A percentile compares a stretch with the other conserved stretches of the same genome.
Evolutionary conservation across 371 early-diverging fungal species (phyloP).

Genomic region (Basidiobolus meristosporus): DNA sequence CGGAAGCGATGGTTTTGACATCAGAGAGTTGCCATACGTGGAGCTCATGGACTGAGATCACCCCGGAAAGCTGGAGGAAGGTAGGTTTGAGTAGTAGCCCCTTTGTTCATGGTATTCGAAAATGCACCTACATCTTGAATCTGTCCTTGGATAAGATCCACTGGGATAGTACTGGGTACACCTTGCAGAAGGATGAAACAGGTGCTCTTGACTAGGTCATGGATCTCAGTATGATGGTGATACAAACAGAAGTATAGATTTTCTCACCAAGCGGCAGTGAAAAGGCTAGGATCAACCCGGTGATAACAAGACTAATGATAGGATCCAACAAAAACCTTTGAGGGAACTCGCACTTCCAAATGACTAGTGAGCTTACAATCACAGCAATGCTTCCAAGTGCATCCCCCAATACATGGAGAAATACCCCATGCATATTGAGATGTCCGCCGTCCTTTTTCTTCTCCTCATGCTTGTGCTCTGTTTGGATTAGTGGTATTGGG

Average conservation of each 20-base stretch:
- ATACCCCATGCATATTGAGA: constrained; percentile 83
- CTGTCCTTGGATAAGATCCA: too few species aligned
- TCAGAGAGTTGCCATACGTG: constrained; percentile 88
- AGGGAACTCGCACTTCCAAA: constrained; percentile 38
- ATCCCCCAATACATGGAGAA: constrained; percentile 90
- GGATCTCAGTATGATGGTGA: too few species aligned
- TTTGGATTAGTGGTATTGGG: too few species aligned
- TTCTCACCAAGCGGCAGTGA: constrained; percentile 42
- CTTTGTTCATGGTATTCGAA: too few species aligned
- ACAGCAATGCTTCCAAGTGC: constrained; percentile 86
- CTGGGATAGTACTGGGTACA: constrained; percentile 42
- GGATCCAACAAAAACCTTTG: constrained; percentile 74
- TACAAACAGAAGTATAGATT: too few species aligned
- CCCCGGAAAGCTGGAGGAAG: constrained; percentile 26
- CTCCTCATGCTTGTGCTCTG: too few species aligned
- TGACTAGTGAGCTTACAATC: constrained; percentile 61
- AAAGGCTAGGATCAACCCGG: constrained; percentile 28
- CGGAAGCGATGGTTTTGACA: constrained; percentile 60
- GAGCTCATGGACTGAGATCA: constrained; percentile 72
- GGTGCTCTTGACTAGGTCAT: constrained; percentile 55
- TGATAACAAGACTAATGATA: constrained; percentile 13
- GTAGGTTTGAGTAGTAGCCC: too few species aligned
- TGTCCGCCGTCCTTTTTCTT: constrained; percentile 28
- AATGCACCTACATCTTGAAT: too few species aligned
- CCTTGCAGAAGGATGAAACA: constrained; percentile 72